phyloP scores from a whole-genome alignment of 352 stramenopile species.

The Paralagenidium karlingii region DNA sequence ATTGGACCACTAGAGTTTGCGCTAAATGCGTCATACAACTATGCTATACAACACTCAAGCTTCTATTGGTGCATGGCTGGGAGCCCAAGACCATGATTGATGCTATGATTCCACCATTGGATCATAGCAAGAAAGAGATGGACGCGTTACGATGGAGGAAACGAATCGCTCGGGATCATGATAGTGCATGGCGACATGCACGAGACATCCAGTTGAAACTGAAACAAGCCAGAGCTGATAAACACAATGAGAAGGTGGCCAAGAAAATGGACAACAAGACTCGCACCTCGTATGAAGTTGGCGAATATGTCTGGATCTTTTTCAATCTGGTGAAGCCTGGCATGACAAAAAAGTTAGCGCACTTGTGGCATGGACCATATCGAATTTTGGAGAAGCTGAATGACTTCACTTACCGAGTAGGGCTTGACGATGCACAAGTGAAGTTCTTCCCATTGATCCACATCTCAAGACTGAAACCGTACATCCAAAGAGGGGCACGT shows the following conservation, averaged over 20 bases:
- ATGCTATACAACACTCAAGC: background rate
- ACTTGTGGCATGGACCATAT: conserved; percentile 16
- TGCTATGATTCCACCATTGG: no score
- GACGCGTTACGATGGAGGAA: conserved; percentile 1
- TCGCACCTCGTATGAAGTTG: no score
- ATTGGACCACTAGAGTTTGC: no score
- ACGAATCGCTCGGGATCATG: no score
- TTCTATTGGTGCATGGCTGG: no score
- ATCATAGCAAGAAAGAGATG: background rate
- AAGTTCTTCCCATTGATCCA: conserved; percentile 13
- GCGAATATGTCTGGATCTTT: background rate
- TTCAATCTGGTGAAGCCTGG: background rate
- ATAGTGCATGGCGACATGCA: background rate
- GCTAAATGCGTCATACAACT: conserved; percentile 4
- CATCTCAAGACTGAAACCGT: conserved; percentile 12
- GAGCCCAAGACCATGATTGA: no score
- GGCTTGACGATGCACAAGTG: no score
- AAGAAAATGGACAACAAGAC: no score
- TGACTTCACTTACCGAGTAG: conserved; percentile 4
- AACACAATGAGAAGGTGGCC: no score
- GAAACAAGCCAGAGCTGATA: background rate
- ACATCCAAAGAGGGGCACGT: no score
- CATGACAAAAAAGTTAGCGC: conserved; percentile 12
- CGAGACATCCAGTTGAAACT: background rate
- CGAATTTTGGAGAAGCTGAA: conserved; percentile 5